Base-by-base conservation (phyloP, 2,329 filamentous ascomycete genomes). In the Claviceps sp. region DNA sequence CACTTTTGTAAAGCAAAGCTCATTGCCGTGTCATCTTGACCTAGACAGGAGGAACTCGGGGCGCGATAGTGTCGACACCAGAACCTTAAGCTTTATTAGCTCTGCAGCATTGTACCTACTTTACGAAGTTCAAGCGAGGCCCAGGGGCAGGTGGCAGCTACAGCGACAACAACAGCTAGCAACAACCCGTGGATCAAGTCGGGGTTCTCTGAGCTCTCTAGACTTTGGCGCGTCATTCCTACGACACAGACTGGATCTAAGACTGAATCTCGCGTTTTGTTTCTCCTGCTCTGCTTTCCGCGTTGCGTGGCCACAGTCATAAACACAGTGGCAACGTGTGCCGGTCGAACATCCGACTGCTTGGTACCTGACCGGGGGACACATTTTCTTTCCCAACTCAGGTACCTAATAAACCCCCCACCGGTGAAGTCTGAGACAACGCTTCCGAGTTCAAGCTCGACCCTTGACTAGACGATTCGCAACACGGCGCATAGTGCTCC, bases 371-470 rank as follows among this genome's bases (percentile, higher is more conserved):
- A 48, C 20, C 14, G 14, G 14, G 24, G 37, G 26, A 30, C 8
- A 9, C 20, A 22, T 22, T 20, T 26, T 45, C 4, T 14, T 50
- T 14, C 5, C 22, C 4, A 38, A 13, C 14, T 37, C 45, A 30
- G 16, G 45, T 34, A 22, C 48, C 11, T 22, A n/a, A 38, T 22
- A 22, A 22, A 22, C 49, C 20, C 42, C 42, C 18, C 20, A 24
- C 14, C 45, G 45, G 48, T 47, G 48, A 45, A 50, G 26, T 48
- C 48, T 42, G 30, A 18, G 47, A 53, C 44, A 22, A 37, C 43
- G 26, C 47, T 50, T 42, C 26, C 26, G 26, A 30, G 8, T 30
- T 30, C 43, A 30, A 47, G 47, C 43, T 47, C 48, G 34, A 16
- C 26, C 37, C 46, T 20, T 41, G 14, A 14, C 37, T 45, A 14